phyloP scores from a whole-genome alignment of 2,329 filamentous ascomycete species.

The Coniella lustricola region DNA sequence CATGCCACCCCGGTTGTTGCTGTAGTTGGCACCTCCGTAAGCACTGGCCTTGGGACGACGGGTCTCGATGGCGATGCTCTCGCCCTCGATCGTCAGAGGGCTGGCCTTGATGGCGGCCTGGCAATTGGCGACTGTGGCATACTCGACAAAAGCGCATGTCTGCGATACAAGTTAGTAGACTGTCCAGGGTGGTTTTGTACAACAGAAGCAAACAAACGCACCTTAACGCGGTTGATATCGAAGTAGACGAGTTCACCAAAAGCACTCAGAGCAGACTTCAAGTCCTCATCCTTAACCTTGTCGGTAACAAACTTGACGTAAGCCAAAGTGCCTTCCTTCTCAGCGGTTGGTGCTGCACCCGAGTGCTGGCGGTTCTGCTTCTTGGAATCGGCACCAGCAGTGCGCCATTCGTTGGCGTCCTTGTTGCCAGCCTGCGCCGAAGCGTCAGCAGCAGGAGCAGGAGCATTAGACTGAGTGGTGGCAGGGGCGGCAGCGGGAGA shows the following conservation, averaged over 20 bases:
- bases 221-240: constrained; percentile 78
- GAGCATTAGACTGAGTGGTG: constrained; percentile 28
- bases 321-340: constrained; percentile 71
- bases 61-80: constrained; percentile 81
- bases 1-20: constrained; percentile 52
- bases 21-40: constrained; percentile 63
- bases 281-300: constrained; percentile 65
- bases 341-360: constrained; percentile 48
- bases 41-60: constrained; percentile 69
- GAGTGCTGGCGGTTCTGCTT: constrained; percentile 71
- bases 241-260: constrained; percentile 68
- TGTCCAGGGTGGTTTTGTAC: not conserved
- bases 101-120: constrained; percentile 76
- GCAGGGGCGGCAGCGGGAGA: constrained; percentile 32
- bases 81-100: constrained; percentile 75
- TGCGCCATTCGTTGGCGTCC: constrained; percentile 72
- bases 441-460: constrained; percentile 29
- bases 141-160: constrained; percentile 98
- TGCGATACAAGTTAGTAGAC: constrained; percentile 32
- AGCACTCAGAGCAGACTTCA: constrained; percentile 63
- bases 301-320: constrained; percentile 97
- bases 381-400: constrained; percentile 75
- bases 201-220: constrained; percentile 31
- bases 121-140: constrained; percentile 72
- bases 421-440: constrained; percentile 34